Percentiles rank a stretch among this genome's conserved stretches.
Evolutionary conservation across 108 stramenopile species (phyloP).

Genomic region (Licmophora abbreviata): DNA sequence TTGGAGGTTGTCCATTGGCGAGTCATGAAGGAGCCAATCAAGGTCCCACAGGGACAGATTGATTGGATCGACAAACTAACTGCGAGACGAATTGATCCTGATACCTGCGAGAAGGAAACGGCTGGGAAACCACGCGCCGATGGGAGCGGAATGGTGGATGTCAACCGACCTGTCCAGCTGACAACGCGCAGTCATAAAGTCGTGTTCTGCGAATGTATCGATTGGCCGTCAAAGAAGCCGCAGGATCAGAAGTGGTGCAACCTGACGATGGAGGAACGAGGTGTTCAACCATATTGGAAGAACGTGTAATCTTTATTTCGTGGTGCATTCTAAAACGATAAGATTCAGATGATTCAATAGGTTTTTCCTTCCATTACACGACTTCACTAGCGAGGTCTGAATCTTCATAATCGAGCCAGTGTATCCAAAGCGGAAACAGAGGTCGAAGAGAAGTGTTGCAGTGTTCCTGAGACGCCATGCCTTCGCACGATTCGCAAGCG

Average conservation of each 20-base stretch:
- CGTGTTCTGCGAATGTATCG: conserved; percentile 54
- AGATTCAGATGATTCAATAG: too few species aligned
- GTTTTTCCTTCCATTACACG: too few species aligned
- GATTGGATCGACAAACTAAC: conserved; percentile 27
- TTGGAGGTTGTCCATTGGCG: conserved; percentile 40
- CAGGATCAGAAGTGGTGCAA: conserved; percentile 38
- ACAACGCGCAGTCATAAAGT: conserved; percentile 19
- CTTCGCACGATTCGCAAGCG: too few species aligned
- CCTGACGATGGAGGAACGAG: conserved; percentile 1
- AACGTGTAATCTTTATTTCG: too few species aligned
- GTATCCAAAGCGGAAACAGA: too few species aligned
- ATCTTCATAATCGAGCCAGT: too few species aligned
- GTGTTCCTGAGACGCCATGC: too few species aligned
- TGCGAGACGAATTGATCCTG: conserved; percentile 23
- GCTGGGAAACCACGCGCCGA: conserved; percentile 28
- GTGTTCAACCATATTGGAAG: conserved; percentile 1
- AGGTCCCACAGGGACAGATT: conserved; percentile 37
- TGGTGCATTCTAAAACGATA: too few species aligned
- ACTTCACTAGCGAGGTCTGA: too few species aligned
- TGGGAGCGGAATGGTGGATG: conserved; percentile 18
- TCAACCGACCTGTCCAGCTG: conserved; percentile 33
- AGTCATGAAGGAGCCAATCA: conserved; percentile 45
- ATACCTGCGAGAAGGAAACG: conserved; percentile 28
- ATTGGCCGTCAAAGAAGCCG: conserved; percentile 45
- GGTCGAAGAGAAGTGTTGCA: too few species aligned